Base-by-base conservation (phyloP, 257 asterid species). In the Hygrophila difformis region DNA sequence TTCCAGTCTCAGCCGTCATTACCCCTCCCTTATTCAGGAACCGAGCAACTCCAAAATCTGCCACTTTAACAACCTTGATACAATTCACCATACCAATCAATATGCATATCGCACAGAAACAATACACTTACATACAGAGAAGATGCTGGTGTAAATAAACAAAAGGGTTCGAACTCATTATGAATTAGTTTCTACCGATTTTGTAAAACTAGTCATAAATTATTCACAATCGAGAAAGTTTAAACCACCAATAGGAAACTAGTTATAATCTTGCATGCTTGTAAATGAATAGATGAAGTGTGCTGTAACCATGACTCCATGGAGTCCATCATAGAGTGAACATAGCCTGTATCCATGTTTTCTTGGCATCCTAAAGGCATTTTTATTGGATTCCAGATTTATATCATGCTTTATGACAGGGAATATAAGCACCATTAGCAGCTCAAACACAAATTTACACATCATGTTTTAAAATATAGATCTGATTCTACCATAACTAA, bases 1-100 rank as follows among this genome's bases (percentile, higher is more conserved):
- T 88, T 57, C 97, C 95, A 16, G 98, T 89, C 76, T 89, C 98
- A 22, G 96, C 98, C 39, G 98, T 89, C 98, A 89, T 89, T 47
- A 82, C 92, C 39, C 98, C 98, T 44, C 92, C 87, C 43, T 63
- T 77, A 56, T 63, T 63, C 74, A 82, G 94, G 69, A 89, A 93
- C 57, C 96, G 80, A 51, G 96, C 94, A 66, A 89, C 93, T 51
- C 98, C 96, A 62, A 89, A 85, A 68, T 89, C 98, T 45, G 93
- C 98, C 65, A 89, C 96, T 75, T 89, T 85, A 52, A 85, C 94
- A 60, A 85, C 87, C 98, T 89, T 33, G 12, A 33, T 5, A 33
- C 8, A 6, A 10, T 6, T 10, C 10, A 5, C 10, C 12, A 9
- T 12, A 33, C 12, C 12, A 33, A 33, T 5, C 12, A 6, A 33